Conservation (phyloP, 257 asterid species). For the Phtheirospermum japonicum region DNA sequence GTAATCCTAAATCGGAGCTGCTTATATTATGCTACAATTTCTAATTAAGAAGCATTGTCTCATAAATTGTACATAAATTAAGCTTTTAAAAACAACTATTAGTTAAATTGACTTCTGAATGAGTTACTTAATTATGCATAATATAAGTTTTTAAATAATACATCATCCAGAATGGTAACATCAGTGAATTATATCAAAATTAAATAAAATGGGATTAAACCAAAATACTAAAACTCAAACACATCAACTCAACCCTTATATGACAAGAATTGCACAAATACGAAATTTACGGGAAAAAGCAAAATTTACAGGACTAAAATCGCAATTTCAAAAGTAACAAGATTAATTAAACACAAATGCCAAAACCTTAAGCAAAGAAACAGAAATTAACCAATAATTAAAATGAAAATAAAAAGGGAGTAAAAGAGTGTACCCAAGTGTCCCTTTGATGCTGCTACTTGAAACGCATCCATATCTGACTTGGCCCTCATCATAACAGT, state of each 20-base stretch:
- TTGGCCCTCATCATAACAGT: conserved; percentile 61
- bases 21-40: neutral
- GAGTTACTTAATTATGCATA: neutral
- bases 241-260: neutral
- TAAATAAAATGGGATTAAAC: neutral
- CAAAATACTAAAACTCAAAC: neutral
- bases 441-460: conserved; percentile 82
- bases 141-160: neutral
- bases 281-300: too few relatives aligned
- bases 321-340: too few relatives aligned
- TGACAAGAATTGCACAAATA: too few relatives aligned
- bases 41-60: conserved; percentile 14
- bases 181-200: conserved; percentile 15
- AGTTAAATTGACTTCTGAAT: too few relatives aligned
- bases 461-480: conserved; percentile 76
- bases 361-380: neutral
- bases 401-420: too few relatives aligned
- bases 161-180: conserved; percentile 6
- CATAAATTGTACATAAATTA: neutral
- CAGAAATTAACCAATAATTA: conserved; percentile 4
- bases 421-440: conserved; percentile 52
- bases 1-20: conserved; percentile 10
- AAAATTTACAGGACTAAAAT: too few relatives aligned
- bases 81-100: conserved; percentile 6
- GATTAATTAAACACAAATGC: neutral